Conservation (phyloP, 371 early-diverging fungal species). For the Mortierella sp. region DNA sequence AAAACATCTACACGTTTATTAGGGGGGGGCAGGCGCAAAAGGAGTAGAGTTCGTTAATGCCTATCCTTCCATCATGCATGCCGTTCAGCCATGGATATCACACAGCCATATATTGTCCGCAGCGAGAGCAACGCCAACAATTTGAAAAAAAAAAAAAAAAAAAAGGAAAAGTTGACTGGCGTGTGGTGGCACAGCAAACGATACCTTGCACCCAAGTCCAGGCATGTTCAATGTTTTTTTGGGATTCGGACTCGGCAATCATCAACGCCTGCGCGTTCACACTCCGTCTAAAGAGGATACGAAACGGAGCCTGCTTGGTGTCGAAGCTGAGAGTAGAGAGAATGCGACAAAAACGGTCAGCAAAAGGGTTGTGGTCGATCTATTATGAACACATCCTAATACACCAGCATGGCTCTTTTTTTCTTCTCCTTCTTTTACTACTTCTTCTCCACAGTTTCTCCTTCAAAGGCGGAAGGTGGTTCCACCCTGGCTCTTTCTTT, state of each 20-base stretch:
- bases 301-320: slow-evolving; percentile 93
- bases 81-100: too few relatives aligned
- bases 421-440: too few relatives aligned
- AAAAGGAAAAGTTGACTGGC: neutral
- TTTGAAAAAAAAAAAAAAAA: slow-evolving; percentile 10
- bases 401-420: neutral
- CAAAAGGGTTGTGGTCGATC: neutral
- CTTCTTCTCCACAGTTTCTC: too few relatives aligned
- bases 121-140: neutral
- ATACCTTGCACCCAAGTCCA: slow-evolving; percentile 92
- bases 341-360: neutral
- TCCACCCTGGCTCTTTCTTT: too few relatives aligned
- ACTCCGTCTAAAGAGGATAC: slow-evolving; percentile 84
- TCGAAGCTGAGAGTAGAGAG: slow-evolving; percentile 69
- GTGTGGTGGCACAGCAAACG: neutral
- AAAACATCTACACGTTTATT: slow-evolving; percentile 64
- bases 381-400: neutral
- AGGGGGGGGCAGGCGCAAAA: too few relatives aligned
- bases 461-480: too few relatives aligned
- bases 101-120: neutral
- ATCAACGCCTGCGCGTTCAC: slow-evolving; percentile 60
- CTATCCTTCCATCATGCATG: too few relatives aligned
- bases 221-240: slow-evolving; percentile 82
- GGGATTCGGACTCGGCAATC: slow-evolving; percentile 82
- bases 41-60: too few relatives aligned